Evolutionary conservation across 139 green algal species (phyloP).

Genomic region (Chloropicon primus): DNA sequence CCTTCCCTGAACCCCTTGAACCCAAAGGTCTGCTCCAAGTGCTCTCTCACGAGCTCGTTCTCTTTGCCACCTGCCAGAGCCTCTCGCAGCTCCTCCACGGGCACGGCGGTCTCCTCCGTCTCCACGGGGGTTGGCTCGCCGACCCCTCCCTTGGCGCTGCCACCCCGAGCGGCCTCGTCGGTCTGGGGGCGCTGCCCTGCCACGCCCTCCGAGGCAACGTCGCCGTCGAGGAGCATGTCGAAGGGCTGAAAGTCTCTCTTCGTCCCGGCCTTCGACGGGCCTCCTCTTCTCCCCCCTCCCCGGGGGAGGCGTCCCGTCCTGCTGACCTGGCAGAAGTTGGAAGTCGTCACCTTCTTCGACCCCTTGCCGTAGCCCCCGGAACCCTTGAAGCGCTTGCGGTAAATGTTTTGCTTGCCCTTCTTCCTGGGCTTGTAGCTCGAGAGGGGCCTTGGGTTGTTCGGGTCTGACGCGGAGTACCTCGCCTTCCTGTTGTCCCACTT

Average conservation of each 20-base stretch:
- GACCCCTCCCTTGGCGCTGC: too few species aligned
- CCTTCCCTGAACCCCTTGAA: conserved; percentile 50
- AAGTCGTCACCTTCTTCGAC: neutral
- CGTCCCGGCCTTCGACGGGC: neutral
- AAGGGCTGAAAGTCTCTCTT: neutral
- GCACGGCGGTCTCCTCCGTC: too few species aligned
- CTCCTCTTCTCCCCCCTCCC: neutral
- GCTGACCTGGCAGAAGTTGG: neutral
- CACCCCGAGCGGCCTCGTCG: too few species aligned
- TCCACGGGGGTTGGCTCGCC: too few species aligned
- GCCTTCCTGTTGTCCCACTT: neutral
- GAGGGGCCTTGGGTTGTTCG: neutral
- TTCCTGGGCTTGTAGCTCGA: neutral
- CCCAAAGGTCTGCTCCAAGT: conserved; percentile 35
- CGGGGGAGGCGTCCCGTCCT: too few species aligned
- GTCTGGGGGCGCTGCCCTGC: too few species aligned
- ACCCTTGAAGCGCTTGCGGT: neutral
- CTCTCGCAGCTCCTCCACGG: neutral
- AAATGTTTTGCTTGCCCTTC: neutral
- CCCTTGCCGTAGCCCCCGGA: neutral
- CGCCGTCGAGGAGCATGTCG: neutral
- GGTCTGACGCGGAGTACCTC: neutral
- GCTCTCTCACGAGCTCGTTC: neutral
- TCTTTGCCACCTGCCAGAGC: neutral
- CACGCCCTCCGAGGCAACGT: neutral